Percentiles rank a stretch among this genome's conserved stretches.
Conservation (phyloP, 306 rosid genomes). For the Ormosia semicastrata region DNA sequence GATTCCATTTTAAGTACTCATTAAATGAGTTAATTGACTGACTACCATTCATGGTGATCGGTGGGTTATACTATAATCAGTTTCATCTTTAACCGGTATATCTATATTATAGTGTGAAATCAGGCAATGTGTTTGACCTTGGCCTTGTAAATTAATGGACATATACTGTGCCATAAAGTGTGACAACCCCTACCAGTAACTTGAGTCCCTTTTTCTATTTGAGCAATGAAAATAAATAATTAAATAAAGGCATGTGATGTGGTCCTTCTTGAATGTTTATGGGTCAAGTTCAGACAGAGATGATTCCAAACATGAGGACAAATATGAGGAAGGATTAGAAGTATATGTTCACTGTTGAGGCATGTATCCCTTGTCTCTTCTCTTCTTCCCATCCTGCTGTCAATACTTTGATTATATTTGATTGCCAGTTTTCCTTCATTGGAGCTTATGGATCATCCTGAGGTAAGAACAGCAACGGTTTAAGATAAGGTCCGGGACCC, state of each 20-base stretch:
- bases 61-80: neutral
- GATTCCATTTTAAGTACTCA: constrained; percentile 31
- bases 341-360: neutral
- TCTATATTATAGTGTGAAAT: neutral
- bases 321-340: constrained; percentile 9
- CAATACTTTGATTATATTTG: constrained; percentile 19
- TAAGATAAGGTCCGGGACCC: constrained; percentile 33
- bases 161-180: neutral
- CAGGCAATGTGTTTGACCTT: neutral
- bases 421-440: constrained; percentile 18
- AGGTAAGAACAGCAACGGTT: constrained; percentile 25
- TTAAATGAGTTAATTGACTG: constrained; percentile 19
- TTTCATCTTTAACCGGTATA: neutral
- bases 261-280: constrained; percentile 39
- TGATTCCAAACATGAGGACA: constrained; percentile 34
- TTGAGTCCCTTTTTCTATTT: neutral
- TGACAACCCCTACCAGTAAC: neutral
- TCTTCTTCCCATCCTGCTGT: neutral
- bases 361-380: constrained; percentile 24
- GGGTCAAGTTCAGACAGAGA: constrained; percentile 23
- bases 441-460: constrained; percentile 20
- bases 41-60: neutral
- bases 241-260: constrained; percentile 22
- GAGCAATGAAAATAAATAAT: neutral
- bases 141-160: neutral